Conservation (phyloP, 2,329 filamentous ascomycete species). For the Podosphaera fusca region DNA sequence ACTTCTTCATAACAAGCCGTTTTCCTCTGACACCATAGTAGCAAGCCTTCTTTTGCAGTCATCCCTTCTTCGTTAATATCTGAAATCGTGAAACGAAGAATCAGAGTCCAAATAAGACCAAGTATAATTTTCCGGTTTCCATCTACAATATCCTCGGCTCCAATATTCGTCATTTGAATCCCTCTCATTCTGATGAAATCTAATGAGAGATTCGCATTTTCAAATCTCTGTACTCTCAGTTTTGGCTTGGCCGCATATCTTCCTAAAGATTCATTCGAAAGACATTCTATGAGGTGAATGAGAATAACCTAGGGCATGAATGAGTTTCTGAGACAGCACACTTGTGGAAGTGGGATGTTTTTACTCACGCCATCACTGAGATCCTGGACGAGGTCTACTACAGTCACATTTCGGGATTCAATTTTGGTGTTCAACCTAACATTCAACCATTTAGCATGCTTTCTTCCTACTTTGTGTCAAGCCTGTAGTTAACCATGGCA, state of each 20-base stretch:
- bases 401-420: slow-evolving; percentile 49
- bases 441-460: slow-evolving; percentile 2
- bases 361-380: slow-evolving; percentile 73
- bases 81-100: slow-evolving; percentile 92
- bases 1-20: slow-evolving; percentile 97
- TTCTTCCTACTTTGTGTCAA: not conserved
- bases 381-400: slow-evolving; percentile 72
- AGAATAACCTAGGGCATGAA: slow-evolving; percentile 47
- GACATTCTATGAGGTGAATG: slow-evolving; percentile 90
- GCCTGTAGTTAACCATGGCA: not conserved
- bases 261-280: slow-evolving; percentile 82
- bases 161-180: slow-evolving; percentile 97
- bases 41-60: slow-evolving; percentile 84
- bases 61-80: slow-evolving; percentile 97
- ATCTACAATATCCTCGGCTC: slow-evolving; percentile 93
- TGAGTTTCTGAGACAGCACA: slow-evolving; percentile 4
- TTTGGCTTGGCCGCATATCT: slow-evolving; percentile 94
- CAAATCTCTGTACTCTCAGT: slow-evolving; percentile 85
- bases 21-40: slow-evolving; percentile 95
- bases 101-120: slow-evolving; percentile 92
- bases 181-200: slow-evolving; percentile 78
- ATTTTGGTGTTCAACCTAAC: slow-evolving; percentile 92
- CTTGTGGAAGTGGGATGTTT: not conserved
- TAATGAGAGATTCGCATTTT: slow-evolving; percentile 90
- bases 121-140: slow-evolving; percentile 95